Evolutionary conservation across 2,329 filamentous ascomycete species (phyloP).

Genomic region (Hymenoscyphus scutula): DNA sequence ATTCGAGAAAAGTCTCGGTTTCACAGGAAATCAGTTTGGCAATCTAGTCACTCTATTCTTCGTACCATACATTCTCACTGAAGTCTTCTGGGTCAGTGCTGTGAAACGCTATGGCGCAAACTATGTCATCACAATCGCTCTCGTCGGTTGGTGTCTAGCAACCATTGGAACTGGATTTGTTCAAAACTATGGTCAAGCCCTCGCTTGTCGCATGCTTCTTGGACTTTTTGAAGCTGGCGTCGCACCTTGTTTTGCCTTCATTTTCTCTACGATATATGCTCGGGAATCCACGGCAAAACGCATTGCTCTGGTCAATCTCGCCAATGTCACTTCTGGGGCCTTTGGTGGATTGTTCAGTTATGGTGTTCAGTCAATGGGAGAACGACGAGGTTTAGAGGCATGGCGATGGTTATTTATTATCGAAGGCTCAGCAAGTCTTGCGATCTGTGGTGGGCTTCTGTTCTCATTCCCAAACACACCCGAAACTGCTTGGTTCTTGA

Average conservation of each 20-base stretch:
- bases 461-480: constrained; percentile 29
- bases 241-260: constrained; percentile 31
- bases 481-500: constrained; percentile 33
- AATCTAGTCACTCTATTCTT: constrained; percentile 46
- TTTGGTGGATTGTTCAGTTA: constrained; percentile 31
- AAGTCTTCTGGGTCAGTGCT: constrained; percentile 45
- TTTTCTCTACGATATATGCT: constrained; percentile 34
- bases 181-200: constrained; percentile 40
- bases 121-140: constrained; percentile 38
- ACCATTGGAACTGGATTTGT: constrained; percentile 44
- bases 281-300: constrained; percentile 30
- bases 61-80: constrained; percentile 49
- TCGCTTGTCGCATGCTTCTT: constrained; percentile 38
- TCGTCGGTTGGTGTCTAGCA: constrained; percentile 37
- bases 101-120: constrained; percentile 47
- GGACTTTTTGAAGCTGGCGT: constrained; percentile 34
- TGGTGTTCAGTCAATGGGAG: constrained; percentile 47
- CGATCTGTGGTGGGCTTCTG: constrained; percentile 27
- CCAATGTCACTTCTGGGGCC: constrained; percentile 29
- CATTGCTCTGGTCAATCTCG: constrained; percentile 31
- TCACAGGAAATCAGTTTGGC: constrained; percentile 20
- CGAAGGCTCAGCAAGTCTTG: constrained; percentile 25
- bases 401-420: constrained; percentile 44
- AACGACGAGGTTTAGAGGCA: constrained; percentile 42
- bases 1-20: constrained; percentile 21